These are phyloP conservation scores for Stenocarpella maydis DNA, from an alignment of 2,329 filamentous ascomycete genomes.

Conservation along the genomic window DNA sequence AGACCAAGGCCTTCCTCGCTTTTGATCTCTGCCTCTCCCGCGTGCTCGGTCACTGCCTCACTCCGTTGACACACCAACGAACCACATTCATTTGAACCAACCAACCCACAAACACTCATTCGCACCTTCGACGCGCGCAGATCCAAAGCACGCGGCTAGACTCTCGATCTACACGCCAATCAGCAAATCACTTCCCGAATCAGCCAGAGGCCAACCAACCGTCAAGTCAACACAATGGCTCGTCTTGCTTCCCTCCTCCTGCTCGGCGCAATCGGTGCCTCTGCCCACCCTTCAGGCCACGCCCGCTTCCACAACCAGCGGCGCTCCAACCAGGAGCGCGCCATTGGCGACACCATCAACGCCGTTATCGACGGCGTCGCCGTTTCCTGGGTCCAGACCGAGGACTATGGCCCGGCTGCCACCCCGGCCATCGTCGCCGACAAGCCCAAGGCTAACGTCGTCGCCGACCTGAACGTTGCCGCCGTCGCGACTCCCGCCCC, in stretches of 20 bases:
- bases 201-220: too few relatives aligned
- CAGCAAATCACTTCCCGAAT: conserved; percentile 6
- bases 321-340: conserved; percentile 38
- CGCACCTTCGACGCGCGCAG: conserved; percentile 1
- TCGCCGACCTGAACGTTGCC: background rate
- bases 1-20: conserved; percentile 23
- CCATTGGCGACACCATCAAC: conserved; percentile 36
- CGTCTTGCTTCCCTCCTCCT: conserved; percentile 42
- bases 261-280: conserved; percentile 44
- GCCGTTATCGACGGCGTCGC: conserved; percentile 42
- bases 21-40: conserved; percentile 25
- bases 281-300: conserved; percentile 47
- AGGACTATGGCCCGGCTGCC: conserved; percentile 34
- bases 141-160: background rate
- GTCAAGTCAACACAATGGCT: conserved; percentile 30
- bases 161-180: background rate
- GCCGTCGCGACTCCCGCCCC: conserved; percentile 29
- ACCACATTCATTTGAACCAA: conserved; percentile 33
- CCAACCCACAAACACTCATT: conserved; percentile 10
- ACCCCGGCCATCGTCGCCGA: conserved; percentile 20
- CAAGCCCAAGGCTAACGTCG: conserved; percentile 16
- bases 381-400: conserved; percentile 41
- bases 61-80: conserved; percentile 24
- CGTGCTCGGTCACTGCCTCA: conserved; percentile 25
- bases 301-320: conserved; percentile 49